phyloP scores from a whole-genome alignment of 305 asterid genomes.

The Euphrasia arctica region DNA sequence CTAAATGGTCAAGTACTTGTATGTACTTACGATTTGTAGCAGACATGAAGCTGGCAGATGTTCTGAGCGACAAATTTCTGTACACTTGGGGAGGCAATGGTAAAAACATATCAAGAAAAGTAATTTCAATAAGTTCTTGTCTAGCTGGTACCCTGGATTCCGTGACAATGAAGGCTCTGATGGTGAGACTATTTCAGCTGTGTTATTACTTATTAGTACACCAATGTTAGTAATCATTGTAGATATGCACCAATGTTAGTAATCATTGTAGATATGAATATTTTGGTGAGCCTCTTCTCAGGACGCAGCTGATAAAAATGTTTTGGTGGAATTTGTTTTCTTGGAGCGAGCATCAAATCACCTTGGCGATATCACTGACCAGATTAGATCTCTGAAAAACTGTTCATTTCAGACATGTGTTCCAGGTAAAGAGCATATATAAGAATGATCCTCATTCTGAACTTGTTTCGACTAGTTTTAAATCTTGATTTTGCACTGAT shows the following conservation, averaged over 20 bases:
- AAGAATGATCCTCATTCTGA: slow-evolving; percentile 8
- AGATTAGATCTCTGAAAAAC: slow-evolving; percentile 64
- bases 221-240: slow-evolving; percentile 16
- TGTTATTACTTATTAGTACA: slow-evolving; percentile 26
- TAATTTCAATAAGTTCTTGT: slow-evolving; percentile 58
- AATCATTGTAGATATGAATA: slow-evolving; percentile 19
- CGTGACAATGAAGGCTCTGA: slow-evolving; percentile 53
- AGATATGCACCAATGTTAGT: slow-evolving; percentile 4
- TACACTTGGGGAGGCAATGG: slow-evolving; percentile 58
- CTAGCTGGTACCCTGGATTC: slow-evolving; percentile 50
- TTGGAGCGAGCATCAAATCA: slow-evolving; percentile 60
- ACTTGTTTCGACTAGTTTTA: slow-evolving; percentile 11
- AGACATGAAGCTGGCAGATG: slow-evolving; percentile 63
- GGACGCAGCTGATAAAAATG: slow-evolving; percentile 80
- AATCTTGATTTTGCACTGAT: slow-evolving; percentile 20
- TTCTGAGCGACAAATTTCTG: slow-evolving; percentile 52
- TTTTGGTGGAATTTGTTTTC: slow-evolving; percentile 63
- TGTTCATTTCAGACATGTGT: slow-evolving; percentile 59
- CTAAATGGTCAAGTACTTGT: slow-evolving; percentile 18
- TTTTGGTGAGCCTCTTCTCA: slow-evolving; percentile 35
- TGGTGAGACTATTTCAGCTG: slow-evolving; percentile 49
- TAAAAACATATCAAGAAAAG: slow-evolving; percentile 53
- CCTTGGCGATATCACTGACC: slow-evolving; percentile 49
- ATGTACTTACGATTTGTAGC: slow-evolving; percentile 31
- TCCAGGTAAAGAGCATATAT: slow-evolving; percentile 57